A percentile compares a stretch with the other conserved stretches of the same genome.
phyloP scores from a whole-genome alignment of 225 moss, liverwort and hornwort species.

The Pseudoscleropodium purum region DNA sequence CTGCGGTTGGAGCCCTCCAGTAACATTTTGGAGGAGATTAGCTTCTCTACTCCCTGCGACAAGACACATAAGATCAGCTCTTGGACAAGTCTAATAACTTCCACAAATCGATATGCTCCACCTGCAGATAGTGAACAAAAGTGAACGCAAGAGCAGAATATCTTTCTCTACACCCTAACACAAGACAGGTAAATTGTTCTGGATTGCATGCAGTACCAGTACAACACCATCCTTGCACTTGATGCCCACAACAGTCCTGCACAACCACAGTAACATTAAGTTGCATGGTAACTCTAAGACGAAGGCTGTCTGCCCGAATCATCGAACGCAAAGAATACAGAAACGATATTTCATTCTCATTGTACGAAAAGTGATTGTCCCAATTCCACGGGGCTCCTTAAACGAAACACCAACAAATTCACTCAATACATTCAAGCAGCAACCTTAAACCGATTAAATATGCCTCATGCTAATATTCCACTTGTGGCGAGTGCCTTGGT shows the following conservation, averaged over 20 bases:
- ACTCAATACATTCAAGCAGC: neutral
- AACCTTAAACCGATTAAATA: neutral
- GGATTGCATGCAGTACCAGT: constrained; percentile 31
- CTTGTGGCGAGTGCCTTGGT: neutral
- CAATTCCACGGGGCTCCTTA: neutral
- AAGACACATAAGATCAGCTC: neutral
- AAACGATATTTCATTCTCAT: neutral
- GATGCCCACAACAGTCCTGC: constrained; percentile 91
- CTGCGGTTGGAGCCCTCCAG: constrained; percentile 90
- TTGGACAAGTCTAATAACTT: neutral
- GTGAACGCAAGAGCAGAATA: neutral
- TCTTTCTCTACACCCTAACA: neutral
- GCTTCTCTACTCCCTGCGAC: constrained; percentile 78
- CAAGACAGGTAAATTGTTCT: neutral
- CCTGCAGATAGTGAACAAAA: neutral
- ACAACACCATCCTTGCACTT: constrained; percentile 98
- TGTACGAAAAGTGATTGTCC: neutral
- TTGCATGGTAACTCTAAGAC: neutral
- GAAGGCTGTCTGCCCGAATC: neutral
- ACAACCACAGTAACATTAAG: neutral
- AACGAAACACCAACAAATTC: neutral
- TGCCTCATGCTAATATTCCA: neutral
- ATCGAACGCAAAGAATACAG: neutral
- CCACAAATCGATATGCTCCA: neutral
- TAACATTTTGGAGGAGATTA: constrained; percentile 90